Base-by-base conservation (phyloP, 2,329 filamentous ascomycete species). In the Leptographium radiaticola region DNA sequence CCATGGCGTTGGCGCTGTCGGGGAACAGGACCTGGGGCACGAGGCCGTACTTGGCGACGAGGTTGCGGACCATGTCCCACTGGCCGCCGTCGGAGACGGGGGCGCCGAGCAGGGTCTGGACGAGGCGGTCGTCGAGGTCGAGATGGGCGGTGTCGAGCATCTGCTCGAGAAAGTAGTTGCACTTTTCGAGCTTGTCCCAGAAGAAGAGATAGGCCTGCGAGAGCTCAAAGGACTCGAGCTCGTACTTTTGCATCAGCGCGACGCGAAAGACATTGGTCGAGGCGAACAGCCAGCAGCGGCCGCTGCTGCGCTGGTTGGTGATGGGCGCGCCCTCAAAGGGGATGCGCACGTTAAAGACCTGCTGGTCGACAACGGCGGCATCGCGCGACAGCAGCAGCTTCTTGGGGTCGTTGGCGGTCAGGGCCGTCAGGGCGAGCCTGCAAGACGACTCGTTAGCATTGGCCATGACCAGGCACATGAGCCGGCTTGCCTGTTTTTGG, bases 111-210 rank as follows among this genome's bases (percentile, higher is more conserved):
- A 95, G 69, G 5, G 76, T 77, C 65, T 89, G 84, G 4, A 95
- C 75, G 5, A 94, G 69, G 11, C 89, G 73, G 25, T 82, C 77
- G 59, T 90, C 86, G 1, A 94, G 74, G 38, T 84, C 80, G 61
- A 89, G 76, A 51, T 73, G 71, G 0, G 80, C 76, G 0, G 89
- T 94, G 58, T 87, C 81, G 53, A 95, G 78, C 57, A 91, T 80
- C 62, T 87, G 85, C 68, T 94, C 88, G 18, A 95, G 76, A 70
- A 94, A 95, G 73, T 80, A 95, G 67, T 95, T 95, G 10, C 85
- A 77, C 68, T 95, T 95, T 68, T 95, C 89, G 20, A 95, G 79
- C 71, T 95, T 95, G 67, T 95, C 89, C 84, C 86, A 94, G 75
- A 89, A 95, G 71, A 91, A 95, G 5, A 95, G 76, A 63, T 94